A percentile compares a stretch with the other conserved stretches of the same genome.
These are phyloP conservation scores for Colletotrichum sansevieriae DNA, from an alignment of 2,329 filamentous ascomycete species.

Conservation along the genomic window DNA sequence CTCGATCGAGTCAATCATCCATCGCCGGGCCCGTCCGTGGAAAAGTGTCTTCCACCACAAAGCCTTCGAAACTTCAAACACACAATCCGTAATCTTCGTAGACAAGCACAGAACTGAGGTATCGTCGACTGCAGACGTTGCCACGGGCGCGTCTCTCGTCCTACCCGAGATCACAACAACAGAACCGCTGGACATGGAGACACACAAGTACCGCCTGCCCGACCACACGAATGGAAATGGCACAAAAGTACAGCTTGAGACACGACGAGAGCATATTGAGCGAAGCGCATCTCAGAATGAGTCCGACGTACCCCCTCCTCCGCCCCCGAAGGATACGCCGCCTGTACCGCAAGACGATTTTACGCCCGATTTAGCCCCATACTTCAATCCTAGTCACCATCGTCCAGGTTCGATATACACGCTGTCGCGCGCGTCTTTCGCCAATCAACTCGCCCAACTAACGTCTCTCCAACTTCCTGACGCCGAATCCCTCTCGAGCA, in stretches of 20 bases:
- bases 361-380: conserved; percentile 66
- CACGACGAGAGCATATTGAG: conserved; percentile 69
- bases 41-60: conserved; percentile 72
- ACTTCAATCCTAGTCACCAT: conserved; percentile 76
- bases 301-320: conserved; percentile 53
- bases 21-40: conserved; percentile 79
- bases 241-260: conserved; percentile 71
- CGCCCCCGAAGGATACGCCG: conserved; percentile 65
- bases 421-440: conserved; percentile 90
- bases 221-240: conserved; percentile 78
- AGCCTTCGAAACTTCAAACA: conserved; percentile 49
- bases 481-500: conserved; percentile 83
- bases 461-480: conserved; percentile 92
- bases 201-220: conserved; percentile 79
- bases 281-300: conserved; percentile 58
- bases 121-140: conserved; percentile 45
- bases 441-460: conserved; percentile 91
- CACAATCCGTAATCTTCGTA: conserved; percentile 16
- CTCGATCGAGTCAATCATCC: conserved; percentile 64
- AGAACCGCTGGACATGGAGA: conserved; percentile 74
- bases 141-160: conserved; percentile 43
- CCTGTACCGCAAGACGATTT: conserved; percentile 55
- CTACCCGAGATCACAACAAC: conserved; percentile 66
- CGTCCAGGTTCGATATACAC: conserved; percentile 93
- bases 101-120: conserved; percentile 15